Base-by-base conservation (phyloP, 2,329 filamentous ascomycete genomes). In the Calonectria montana region DNA sequence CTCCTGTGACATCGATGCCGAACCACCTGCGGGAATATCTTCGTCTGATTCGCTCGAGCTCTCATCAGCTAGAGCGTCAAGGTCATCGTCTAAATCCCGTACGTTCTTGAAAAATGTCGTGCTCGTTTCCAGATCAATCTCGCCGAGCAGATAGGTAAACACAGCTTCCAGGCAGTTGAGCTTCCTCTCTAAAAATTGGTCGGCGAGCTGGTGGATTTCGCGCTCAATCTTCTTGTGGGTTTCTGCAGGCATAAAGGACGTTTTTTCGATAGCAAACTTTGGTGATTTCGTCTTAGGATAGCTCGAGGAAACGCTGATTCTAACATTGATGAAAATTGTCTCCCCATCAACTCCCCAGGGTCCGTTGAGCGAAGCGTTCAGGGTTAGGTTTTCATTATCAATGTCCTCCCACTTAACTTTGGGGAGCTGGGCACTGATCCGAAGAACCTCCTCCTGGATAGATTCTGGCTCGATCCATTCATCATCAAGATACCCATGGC, bases 1-100 rank as follows among this genome's bases (percentile, higher is more conserved):
- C 74, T 92, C 90, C 74, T 91, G 90, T 8, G 90, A 92, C 88
- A 92, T 90, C 66, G 88, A 88, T 15, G 87, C 88, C 10, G 88
- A 89, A 21, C 87, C 88, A 4, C 88, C 87, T 2, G 87, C 80
- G 0, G 87, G 86, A 13, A 89, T 88, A 27, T 88, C 86, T 55
- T 86, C 86, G 45, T 95, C 94, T 25, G 96, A 94, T 75, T 96
- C 94, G 77, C 94, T 97, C 3, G 95, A 98, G 75, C 94, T 96
- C 75, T 97, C 94, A 69, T 94, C 93, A 35, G 86, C 88, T 41
- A 91, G 82, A 3, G 84, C 90, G 70, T 88, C 89, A 7, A 90
- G 79, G 57, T 88, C 87, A 77, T 91, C 88, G 66, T 90, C 90
- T 9, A 91, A 82, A 74, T 94, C 92, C 74, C 91, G 88, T 13